Evolutionary conservation across 179 eudicot genomes (phyloP).

Genomic region (Spinacia oleracea): DNA sequence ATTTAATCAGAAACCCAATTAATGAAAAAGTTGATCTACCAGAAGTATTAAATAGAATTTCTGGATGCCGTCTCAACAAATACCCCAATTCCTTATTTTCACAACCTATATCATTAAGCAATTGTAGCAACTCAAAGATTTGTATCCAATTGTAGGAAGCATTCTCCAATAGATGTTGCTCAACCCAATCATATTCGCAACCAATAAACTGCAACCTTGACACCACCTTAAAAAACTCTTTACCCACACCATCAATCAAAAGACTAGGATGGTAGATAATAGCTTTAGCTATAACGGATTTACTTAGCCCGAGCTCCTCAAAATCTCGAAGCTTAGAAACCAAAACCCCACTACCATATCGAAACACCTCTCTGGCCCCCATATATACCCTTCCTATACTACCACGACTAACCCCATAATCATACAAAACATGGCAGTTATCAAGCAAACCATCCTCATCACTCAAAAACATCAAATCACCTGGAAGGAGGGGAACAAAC

Average conservation of each 20-base stretch:
- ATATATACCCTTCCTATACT: constrained; percentile 60
- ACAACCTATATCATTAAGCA: constrained; percentile 43
- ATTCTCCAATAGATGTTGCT: constrained; percentile 36
- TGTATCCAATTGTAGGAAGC: constrained; percentile 50
- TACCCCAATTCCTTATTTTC: constrained; percentile 36
- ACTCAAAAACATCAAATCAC: constrained; percentile 51
- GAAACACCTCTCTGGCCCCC: constrained; percentile 62
- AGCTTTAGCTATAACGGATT: constrained; percentile 40
- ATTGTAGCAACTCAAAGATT: constrained; percentile 44
- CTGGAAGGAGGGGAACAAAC: constrained; percentile 48
- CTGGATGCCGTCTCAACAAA: constrained; percentile 42
- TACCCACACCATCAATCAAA: constrained; percentile 39
- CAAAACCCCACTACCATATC: constrained; percentile 50
- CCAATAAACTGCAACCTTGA: constrained; percentile 43
- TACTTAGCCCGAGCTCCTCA: constrained; percentile 50
- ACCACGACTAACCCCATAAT: constrained; percentile 56
- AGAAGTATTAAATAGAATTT: constrained; percentile 51
- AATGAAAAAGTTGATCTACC: constrained; percentile 44
- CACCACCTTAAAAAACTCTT: constrained; percentile 36
- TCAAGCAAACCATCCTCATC: constrained; percentile 55
- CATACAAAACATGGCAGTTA: constrained; percentile 60
- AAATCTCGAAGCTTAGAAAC: constrained; percentile 46
- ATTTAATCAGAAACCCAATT: constrained; percentile 52
- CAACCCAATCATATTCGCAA: constrained; percentile 50
- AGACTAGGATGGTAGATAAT: constrained; percentile 56